These are phyloP conservation scores for Glarea lozoyensis DNA, from an alignment of 495 filamentous ascomycete species.

Conservation along the genomic window DNA sequence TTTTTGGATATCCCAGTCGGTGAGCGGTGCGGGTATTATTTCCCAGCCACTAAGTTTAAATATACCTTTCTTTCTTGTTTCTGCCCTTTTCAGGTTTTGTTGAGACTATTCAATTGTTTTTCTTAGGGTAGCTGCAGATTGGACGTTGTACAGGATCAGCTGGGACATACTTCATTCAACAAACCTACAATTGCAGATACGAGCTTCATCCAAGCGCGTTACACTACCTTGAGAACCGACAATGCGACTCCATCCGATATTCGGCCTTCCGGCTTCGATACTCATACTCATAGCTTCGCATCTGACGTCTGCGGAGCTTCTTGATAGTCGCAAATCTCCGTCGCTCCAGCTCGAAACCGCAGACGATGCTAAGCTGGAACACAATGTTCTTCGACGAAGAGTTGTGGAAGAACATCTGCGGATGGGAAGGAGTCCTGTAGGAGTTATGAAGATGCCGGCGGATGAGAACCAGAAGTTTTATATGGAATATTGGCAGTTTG, in stretches of 20 bases:
- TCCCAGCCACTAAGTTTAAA: no score
- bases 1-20: no score
- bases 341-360: slow-evolving; percentile 28
- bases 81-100: no score
- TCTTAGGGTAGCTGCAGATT: no score
- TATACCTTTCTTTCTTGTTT: no score
- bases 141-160: no score
- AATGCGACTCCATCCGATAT: slow-evolving; percentile 32
- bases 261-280: slow-evolving; percentile 38
- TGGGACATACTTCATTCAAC: no score
- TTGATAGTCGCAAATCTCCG: slow-evolving; percentile 15
- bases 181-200: no score
- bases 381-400: slow-evolving; percentile 26
- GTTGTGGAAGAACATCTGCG: slow-evolving; percentile 24
- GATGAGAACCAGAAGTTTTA: slow-evolving; percentile 86
- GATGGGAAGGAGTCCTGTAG: slow-evolving; percentile 27
- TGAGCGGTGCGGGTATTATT: no score
- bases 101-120: neutral
- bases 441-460: slow-evolving; percentile 65
- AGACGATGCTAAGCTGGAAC: slow-evolving; percentile 34
- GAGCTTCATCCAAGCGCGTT: no score
- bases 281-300: slow-evolving; percentile 33
- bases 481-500: slow-evolving; percentile 51
- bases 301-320: neutral
- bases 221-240: no score